Percentiles rank a stretch among this genome's conserved stretches.
Evolutionary conservation across 2,329 filamentous ascomycete species (phyloP).

Genomic region (Trichoderma sp.): DNA sequence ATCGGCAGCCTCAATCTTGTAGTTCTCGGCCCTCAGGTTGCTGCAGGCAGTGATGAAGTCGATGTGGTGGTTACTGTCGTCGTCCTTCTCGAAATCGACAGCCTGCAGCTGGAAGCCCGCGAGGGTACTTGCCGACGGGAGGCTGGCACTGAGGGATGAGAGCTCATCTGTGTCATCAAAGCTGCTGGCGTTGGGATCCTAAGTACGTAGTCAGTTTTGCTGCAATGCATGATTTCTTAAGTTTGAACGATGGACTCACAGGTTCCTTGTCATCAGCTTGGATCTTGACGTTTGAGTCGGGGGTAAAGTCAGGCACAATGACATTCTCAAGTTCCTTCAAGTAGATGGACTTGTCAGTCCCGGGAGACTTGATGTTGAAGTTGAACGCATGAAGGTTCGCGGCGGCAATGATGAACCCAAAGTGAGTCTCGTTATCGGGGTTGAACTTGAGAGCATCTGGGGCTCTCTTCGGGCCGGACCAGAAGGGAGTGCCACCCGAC

Average conservation of each 20-base stretch:
- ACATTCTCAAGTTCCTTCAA: slow-evolving; percentile 80
- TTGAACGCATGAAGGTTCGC: slow-evolving; percentile 97
- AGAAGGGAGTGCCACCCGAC: slow-evolving; percentile 86
- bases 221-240: background rate
- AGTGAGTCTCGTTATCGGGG: slow-evolving; percentile 76
- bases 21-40: slow-evolving; percentile 95
- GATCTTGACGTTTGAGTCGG: slow-evolving; percentile 89
- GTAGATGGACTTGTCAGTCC: slow-evolving; percentile 65
- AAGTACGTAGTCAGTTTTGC: background rate
- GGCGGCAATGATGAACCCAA: slow-evolving; percentile 80
- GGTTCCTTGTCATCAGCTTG: slow-evolving; percentile 94
- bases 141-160: slow-evolving; percentile 63
- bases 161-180: slow-evolving; percentile 76
- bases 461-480: slow-evolving; percentile 97
- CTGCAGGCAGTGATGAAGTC: slow-evolving; percentile 98
- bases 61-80: slow-evolving; percentile 96
- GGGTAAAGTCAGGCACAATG: slow-evolving; percentile 92
- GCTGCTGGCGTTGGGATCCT: slow-evolving; percentile 75
- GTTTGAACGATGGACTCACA: slow-evolving; percentile 42
- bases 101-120: slow-evolving; percentile 85
- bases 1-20: slow-evolving; percentile 91
- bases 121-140: slow-evolving; percentile 76
- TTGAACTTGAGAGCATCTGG: slow-evolving; percentile 91
- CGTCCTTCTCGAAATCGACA: slow-evolving; percentile 98
- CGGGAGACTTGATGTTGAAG: slow-evolving; percentile 89